Evolutionary conservation across 2,329 filamentous ascomycete species (phyloP), one percentile per base, ranked within the genome.

Genomic region (Corinectria fuckeliana): DNA sequence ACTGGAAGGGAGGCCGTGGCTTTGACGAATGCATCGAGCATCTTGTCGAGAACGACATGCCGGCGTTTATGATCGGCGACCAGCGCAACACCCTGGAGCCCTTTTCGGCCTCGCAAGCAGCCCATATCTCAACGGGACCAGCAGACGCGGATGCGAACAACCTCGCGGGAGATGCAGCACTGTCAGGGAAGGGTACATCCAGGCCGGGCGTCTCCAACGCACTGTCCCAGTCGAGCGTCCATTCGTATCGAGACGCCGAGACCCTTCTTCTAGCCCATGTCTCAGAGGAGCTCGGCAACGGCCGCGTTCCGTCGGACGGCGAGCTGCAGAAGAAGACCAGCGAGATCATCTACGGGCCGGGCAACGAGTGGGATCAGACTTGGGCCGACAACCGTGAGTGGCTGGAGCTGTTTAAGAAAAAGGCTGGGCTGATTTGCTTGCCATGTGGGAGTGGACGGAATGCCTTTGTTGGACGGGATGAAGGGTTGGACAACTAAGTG

Each of bases 281-380:
- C 14, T 41, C 45, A 5, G 13, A 48, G 7, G 49, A 58, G 11
- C 28, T 58, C 47, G 14, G 21, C n/a, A 44, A 42, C 20, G 56
- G 56, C 21, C 49, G 39, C 5, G 50, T 58, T 5, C 56, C 50
- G 10, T 21, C 56, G 13, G 56, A 55, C 21, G 16, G 18, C 18
- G 26, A 45, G 9, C 7, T 55, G 16, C 39, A 50, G 32, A 41
- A 20, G 16, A 54, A 55, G 50, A 55, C 45, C 1, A 59, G 56
- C 26, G 42, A 55, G 16, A 50, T 59, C 1, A 45, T 55, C 16
- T 59, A 49, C 23, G 44, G 56, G 4, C 50, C 49, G 9, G 50
- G 41, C 10, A 53, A 58, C 13, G 48, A 16, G 14, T 58, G 56
- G 56, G 56, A 58, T 14, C 56, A 41, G 14, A 58, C 56, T 2